Percentiles rank a stretch among this genome's conserved stretches.
Evolutionary conservation across 2,329 filamentous ascomycete species (phyloP).

Genomic region (Scleromitrula shiraiana): DNA sequence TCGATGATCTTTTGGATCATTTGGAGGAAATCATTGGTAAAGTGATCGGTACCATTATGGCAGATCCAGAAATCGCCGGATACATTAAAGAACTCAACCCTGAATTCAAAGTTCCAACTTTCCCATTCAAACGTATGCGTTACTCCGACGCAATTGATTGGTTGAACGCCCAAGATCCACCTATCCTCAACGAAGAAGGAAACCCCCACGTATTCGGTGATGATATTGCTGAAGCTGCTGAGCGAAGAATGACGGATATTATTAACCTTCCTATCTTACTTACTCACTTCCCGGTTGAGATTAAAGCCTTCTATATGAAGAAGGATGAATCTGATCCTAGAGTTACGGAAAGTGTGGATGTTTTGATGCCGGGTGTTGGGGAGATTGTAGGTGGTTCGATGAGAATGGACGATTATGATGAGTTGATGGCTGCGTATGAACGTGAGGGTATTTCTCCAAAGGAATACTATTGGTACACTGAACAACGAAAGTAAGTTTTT

Average conservation of each 20-base stretch:
- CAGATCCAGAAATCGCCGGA: conserved; percentile 62
- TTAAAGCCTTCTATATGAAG: conserved; percentile 99
- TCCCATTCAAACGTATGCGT: conserved; percentile 90
- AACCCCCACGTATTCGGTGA: conserved; percentile 88
- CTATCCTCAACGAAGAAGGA: conserved; percentile 86
- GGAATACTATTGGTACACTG: conserved; percentile 97
- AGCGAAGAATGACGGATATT: conserved; percentile 92
- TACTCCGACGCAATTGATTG: conserved; percentile 92
- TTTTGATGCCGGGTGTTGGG: conserved; percentile 82
- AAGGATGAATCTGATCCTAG: conserved; percentile 70
- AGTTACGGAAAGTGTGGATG: conserved; percentile 89
- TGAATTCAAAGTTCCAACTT: conserved; percentile 69
- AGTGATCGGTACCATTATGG: conserved; percentile 61
- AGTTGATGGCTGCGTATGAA: conserved; percentile 82
- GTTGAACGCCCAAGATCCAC: conserved; percentile 73
- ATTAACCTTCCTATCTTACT: conserved; percentile 95
- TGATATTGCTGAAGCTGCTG: conserved; percentile 95
- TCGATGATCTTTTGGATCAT: conserved; percentile 79
- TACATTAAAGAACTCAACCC: conserved; percentile 87
- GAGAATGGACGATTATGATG: conserved; percentile 88
- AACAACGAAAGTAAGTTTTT: conserved; percentile 70
- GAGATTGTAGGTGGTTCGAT: conserved; percentile 96
- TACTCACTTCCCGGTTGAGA: conserved; percentile 92
- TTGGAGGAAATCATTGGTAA: conserved; percentile 66
- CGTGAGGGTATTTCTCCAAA: conserved; percentile 76